Percentiles rank a stretch among this genome's conserved stretches.
Evolutionary conservation across 306 rosid species (phyloP).

Genomic region (Lablab purpureus): DNA sequence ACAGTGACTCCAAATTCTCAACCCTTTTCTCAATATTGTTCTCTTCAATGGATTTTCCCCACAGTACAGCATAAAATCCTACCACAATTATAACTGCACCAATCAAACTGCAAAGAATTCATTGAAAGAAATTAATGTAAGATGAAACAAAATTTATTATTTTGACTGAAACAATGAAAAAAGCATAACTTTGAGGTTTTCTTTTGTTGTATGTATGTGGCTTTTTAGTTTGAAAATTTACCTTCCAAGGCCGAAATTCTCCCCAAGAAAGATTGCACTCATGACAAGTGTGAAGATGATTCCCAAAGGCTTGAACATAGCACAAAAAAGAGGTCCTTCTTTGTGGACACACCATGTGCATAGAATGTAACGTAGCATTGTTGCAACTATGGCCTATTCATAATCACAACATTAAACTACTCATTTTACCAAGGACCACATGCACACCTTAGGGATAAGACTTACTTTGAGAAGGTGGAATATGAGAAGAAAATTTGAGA

Average conservation of each 20-base stretch:
- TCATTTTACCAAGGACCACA: too few species aligned
- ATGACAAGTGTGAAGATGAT: conserved; percentile 54
- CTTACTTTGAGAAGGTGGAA: too few species aligned
- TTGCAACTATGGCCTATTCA: conserved; percentile 51
- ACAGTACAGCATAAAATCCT: conserved; percentile 58
- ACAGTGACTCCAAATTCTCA: conserved; percentile 19
- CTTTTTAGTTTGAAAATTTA: conserved; percentile 8
- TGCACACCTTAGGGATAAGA: too few species aligned
- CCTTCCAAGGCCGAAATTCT: conserved; percentile 61
- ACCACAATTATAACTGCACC: conserved; percentile 55
- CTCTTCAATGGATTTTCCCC: conserved; percentile 58
- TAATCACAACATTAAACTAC: neutral
- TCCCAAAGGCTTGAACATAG: conserved; percentile 64
- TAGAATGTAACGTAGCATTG: conserved; percentile 28
- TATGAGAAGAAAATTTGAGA: too few species aligned
- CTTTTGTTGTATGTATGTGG: too few species aligned
- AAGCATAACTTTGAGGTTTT: neutral
- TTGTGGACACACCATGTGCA: conserved; percentile 50
- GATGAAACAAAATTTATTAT: neutral
- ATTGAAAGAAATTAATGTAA: conserved; percentile 2
- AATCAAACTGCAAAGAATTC: conserved; percentile 48
- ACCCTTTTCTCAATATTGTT: neutral
- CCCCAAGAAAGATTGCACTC: conserved; percentile 56
- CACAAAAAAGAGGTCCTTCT: conserved; percentile 57
- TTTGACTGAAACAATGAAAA: neutral